Evolutionary conservation across 805 yeast species (phyloP).

Genomic region (Metschnikowia kofuensis): DNA sequence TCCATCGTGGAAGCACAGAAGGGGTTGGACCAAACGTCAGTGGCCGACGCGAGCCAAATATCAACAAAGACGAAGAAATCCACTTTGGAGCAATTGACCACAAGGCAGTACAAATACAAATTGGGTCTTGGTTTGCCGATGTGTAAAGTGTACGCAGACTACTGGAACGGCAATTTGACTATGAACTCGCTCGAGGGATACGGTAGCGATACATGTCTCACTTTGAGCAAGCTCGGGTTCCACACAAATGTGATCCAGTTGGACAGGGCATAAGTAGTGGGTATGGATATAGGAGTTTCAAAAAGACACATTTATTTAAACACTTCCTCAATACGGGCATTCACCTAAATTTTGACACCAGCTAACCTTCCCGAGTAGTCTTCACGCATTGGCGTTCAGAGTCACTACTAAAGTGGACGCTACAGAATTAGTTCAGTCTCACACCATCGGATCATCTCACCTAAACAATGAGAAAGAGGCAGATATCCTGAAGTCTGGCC

Average conservation of each 20-base stretch:
- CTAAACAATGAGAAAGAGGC: no score
- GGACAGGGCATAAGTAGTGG: slow-evolving; percentile 55
- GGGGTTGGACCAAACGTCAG: slow-evolving; percentile 39
- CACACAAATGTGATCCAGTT: slow-evolving; percentile 61
- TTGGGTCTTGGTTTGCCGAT: slow-evolving; percentile 89
- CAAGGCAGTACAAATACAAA: slow-evolving; percentile 70
- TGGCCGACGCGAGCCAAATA: slow-evolving; percentile 35
- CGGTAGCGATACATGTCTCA: slow-evolving; percentile 85
- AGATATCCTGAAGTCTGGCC: no score
- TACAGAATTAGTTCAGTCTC: no score
- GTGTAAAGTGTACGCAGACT: slow-evolving; percentile 90
- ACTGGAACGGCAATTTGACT: slow-evolving; percentile 91
- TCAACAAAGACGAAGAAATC: slow-evolving; percentile 36
- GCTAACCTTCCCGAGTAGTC: no score
- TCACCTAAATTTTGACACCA: no score
- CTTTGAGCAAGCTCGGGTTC: slow-evolving; percentile 74
- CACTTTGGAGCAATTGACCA: slow-evolving; percentile 62
- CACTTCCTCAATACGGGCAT: no score
- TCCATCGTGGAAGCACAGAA: slow-evolving; percentile 28
- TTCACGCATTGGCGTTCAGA: no score
- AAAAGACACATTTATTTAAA: no score
- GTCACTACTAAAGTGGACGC: no score
- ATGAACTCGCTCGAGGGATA: slow-evolving; percentile 85
- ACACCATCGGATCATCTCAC: no score
- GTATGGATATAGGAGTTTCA: not conserved